Base-by-base conservation (phyloP, 177 flowering plant species). In the Tripterygium wilfordii region DNA sequence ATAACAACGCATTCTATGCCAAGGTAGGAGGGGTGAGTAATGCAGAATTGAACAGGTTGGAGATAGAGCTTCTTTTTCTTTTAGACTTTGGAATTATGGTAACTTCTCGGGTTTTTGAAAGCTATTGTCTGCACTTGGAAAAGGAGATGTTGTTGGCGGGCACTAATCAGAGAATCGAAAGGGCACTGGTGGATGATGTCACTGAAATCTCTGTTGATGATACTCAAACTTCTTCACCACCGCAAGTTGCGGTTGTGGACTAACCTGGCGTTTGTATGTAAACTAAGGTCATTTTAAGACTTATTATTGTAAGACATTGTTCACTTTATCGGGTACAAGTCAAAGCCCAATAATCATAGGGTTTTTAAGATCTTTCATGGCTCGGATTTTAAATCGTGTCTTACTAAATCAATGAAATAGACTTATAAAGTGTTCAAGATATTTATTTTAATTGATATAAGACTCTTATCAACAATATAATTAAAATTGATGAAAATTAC, bases 21-120 rank as follows among this genome's bases (percentile, higher is more conserved):
- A 54, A 82, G 35, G 96, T 92, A 14, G 98, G 96, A 10, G 98
- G 98, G 30, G 79, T 92, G 45, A 88, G 78, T 72, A 92, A 83
- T 54, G 67, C 60, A 0, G 95, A 88, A 50, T 43, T 92, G 45
- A 92, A 92, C 78, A 66, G 64, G 58, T 79, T 92, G 0, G 98
- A 92, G 49, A 0, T 92, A 40, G 96, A 92, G 62, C 47, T 92
- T 51, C 79, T 92, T 13, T 82, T 84, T 73, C 49, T 80, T 51
- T 52, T 92, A 62, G 95, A 92, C 63, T 92, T 85, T 42, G 75
- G 77, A 14, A 72, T 92, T 2, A 40, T 45, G 32, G 96, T 88
- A 0, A 82, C 76, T 58, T 68, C 83, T 14, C 64, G 87, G 10
- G 77, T 68, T 4, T 92, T 83, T 25, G 95, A 92, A 52, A 74